Base-by-base conservation (phyloP, 306 rosid genomes). In the Pyrus pyrifolia region DNA sequence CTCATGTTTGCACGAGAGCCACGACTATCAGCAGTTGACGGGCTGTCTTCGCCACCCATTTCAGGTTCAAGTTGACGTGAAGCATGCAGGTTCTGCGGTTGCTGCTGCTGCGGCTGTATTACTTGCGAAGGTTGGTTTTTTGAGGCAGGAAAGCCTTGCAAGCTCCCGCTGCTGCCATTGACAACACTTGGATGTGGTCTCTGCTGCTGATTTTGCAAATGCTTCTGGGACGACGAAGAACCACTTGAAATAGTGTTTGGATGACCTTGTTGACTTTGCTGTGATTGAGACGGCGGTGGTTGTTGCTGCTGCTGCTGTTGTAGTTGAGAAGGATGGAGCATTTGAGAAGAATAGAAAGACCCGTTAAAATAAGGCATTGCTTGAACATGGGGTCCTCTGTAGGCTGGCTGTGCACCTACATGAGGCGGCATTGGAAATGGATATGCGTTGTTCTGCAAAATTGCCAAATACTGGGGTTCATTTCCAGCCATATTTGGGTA, bases 261-360 rank as follows among this genome's bases (percentile, higher is more conserved):
- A 86, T 76, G 92, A 57, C 87, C 90, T 53, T 87, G 98, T 57
- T 91, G 96, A 67, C 68, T 86, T 76, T 88, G 93, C 80, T 89
- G 98, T 18, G 93, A 76, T 40, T 87, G 96, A 64, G 88, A 71
- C 67, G 92, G 86, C 27, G 83, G 87, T 70, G 78, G 92, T 68
- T 13, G 52, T 55, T 86, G 89, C 67, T 78, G 88, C 78, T 79
- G 86, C 72, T 83, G 89, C 76, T 80, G 88, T 73, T 82, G 98
- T 79, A 90, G 89, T 76, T 92, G 99, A 6, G 98, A 87, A 82
- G 94, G 93, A 82, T 96, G 98, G 67, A 96, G 77, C 90, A 93
- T 87, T 81, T 84, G 96, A 45, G 98, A 81, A 70, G 98, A 13
- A 83, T 91, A 93, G 84, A 96, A 96, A 17, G 99, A 86, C 31